Base-by-base conservation (phyloP, 75 land plant species). In the Ceratopteris richardii region DNA sequence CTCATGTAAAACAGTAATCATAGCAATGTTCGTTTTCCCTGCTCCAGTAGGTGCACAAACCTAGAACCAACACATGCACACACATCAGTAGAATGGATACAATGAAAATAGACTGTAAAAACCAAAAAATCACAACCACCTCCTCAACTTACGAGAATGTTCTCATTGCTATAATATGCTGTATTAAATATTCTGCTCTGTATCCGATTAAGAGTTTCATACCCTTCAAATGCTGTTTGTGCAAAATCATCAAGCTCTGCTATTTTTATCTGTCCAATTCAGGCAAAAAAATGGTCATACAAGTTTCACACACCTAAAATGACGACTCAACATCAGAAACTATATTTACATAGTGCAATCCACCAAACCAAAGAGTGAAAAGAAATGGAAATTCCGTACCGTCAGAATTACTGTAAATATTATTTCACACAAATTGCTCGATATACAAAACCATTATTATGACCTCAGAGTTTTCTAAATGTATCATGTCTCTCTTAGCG, bases 11-110 rank as follows among this genome's bases (percentile, higher is more conserved):
- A 95, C 71, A 41, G 99, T 63, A 37, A 95, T 86, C 99, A 95
- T 95, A 12, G 99, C 99, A 57, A 95, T 95, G 62, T 95, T 95
- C n/a, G 99, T 95, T 70, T 95, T 95, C 7, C 99, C 99, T 73
- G 99, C 99, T 46, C 99, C 99, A 40, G 99, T 95, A 41, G 99
- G 99, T 42, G 99, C 99, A 84, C 99, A 95, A 33, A 95, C 99
- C 99, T 95, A 61, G 7, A 62, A 37, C 18, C 54, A n/a, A n/a
- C n/a, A 14, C 14, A 23, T 59, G 37, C 37, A 33, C 9, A 33
- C 37, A 9, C 37, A 33, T 9, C n/a, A 59, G 10, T 5, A 59
- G 9, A 4, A 13, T 16, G 37, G 58, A 55, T 12, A 52, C 10
- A 14, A 65, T 27, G 3, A 26, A 16, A 55, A 16, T 5, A 20